Evolutionary conservation across 257 asterid species (phyloP), one percentile per base, ranked within the genome.

Genomic region (Solanum verrucosum): DNA sequence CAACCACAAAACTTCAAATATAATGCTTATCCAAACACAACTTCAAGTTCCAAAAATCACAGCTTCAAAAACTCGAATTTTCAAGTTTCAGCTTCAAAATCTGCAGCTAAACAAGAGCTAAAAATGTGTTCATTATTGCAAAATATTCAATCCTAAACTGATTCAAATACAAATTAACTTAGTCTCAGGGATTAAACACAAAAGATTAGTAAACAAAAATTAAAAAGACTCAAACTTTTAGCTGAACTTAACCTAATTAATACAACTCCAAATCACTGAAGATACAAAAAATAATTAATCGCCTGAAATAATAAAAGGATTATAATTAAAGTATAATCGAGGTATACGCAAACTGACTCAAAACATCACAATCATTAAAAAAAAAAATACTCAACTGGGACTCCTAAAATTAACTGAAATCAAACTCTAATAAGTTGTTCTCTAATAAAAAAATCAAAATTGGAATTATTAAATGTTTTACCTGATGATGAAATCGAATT

Each of bases 401-500:
- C 42, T 37, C 56, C 9, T 29, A 18, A 75, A 73, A 1, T 75
- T 75, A 75, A 75, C 21, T 21, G 33, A 75, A 37, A 75, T 35
- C 9, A 10, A 74, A 74, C 82, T 20, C 18, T 14, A 63, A 83
- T 79, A 44, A 33, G 2, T 18, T 29, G 7, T 31, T 7, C 27
- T 7, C 68, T 13, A 1, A 14, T 7, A 71, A 31, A 16, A 31
- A 68, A 68, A 16, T 2, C 9, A 68, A 68, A 68, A 3, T 68
- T 27, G 37, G 20, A 68, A 68, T 2, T 6, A 12, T 2, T 5
- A 68, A 68, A 68, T 5, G 15, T 27, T 68, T 63, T 85, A 93
- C 98, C 96, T 89, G 96, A 88, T 12, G 67, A 60, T 9, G 90
- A 89, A 44, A 71, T 67, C 11, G 91, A 87, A 35, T 74, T 74